A percentile compares a stretch with the other conserved stretches of the same genome.
phyloP scores from a whole-genome alignment of 2,329 filamentous ascomycete species.

The Aquanectria penicillioides region DNA sequence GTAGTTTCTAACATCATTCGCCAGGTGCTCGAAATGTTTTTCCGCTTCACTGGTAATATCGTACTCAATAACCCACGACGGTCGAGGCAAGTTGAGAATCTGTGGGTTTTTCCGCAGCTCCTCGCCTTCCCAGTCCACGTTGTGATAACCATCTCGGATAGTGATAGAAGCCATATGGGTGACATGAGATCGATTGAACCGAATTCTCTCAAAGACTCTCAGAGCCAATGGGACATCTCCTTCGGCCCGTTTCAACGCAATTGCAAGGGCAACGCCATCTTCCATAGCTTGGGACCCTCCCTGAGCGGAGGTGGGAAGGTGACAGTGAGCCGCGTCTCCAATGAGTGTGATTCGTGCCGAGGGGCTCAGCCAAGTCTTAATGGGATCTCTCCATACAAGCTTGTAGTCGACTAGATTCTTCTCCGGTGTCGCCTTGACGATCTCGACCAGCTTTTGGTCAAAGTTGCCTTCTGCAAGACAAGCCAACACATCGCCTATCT shows the following conservation, averaged over 20 bases:
- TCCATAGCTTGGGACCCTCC: conserved; percentile 34
- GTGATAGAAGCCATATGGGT: not conserved
- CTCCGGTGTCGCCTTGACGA: conserved; percentile 27
- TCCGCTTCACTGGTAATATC: not conserved
- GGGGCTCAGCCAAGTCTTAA: conserved; percentile 27
- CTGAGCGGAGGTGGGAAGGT: conserved; percentile 31
- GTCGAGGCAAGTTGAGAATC: not conserved
- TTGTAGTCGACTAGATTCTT: conserved; percentile 28
- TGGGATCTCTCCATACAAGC: conserved; percentile 27
- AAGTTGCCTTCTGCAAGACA: not conserved
- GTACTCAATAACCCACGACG: conserved; percentile 1
- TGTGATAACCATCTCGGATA: not conserved
- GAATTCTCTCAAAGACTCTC: conserved; percentile 1
- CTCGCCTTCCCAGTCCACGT: not conserved
- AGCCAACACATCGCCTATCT: not conserved
- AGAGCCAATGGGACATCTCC: conserved; percentile 7
- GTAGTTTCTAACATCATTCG: not conserved
- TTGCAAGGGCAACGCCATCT: conserved; percentile 24
- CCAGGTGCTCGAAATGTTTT: conserved; percentile 1
- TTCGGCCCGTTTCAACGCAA: conserved; percentile 21
- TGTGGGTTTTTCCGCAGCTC: not conserved
- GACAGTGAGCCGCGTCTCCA: conserved; percentile 32
- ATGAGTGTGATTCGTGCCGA: conserved; percentile 16
- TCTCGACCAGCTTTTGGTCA: conserved; percentile 22
- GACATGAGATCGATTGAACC: conserved; percentile 9